Percentiles rank a stretch among this genome's conserved stretches.
phyloP scores from a whole-genome alignment of 2,329 filamentous ascomycete species.

The Hypoxylon sp. region DNA sequence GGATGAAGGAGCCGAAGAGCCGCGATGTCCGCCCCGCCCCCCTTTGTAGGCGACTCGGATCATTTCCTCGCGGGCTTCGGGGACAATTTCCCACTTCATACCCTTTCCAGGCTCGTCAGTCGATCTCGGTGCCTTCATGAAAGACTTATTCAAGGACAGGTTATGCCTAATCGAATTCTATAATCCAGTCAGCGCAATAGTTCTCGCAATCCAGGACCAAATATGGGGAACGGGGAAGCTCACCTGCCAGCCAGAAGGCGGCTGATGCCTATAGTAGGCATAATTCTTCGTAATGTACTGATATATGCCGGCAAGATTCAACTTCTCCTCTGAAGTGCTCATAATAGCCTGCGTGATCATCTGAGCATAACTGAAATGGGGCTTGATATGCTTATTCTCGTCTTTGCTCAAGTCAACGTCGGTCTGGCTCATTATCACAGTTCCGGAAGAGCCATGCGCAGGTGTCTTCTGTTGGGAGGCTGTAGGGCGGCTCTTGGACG shows the following conservation, averaged over 20 bases:
- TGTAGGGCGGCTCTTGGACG: constrained; percentile 57
- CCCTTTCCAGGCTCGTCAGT: constrained; percentile 98
- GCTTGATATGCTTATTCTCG: constrained; percentile 90
- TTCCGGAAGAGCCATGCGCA: constrained; percentile 56
- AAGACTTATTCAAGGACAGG: constrained; percentile 92
- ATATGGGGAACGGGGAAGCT: constrained; percentile 52
- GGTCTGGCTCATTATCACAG: constrained; percentile 64
- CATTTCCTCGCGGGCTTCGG: constrained; percentile 89
- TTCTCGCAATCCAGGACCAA: constrained; percentile 6
- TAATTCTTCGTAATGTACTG: constrained; percentile 92
- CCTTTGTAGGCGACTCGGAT: constrained; percentile 77
- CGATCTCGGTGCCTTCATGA: constrained; percentile 91
- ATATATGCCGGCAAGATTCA: constrained; percentile 94
- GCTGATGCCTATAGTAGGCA: constrained; percentile 90
- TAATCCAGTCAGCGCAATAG: constrained; percentile 46
- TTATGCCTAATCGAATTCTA: constrained; percentile 98
- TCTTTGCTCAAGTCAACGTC: constrained; percentile 85
- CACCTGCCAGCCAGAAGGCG: constrained; percentile 88
- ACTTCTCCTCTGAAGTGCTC: constrained; percentile 85
- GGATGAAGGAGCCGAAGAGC: constrained; percentile 80
- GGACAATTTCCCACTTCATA: constrained; percentile 98
- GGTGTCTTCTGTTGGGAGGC: constrained; percentile 58
- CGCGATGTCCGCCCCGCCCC: constrained; percentile 74
- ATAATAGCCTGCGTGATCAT: constrained; percentile 98
- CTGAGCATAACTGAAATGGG: constrained; percentile 95